Conservation (phyloP, 768 basidiomycete species). For the Termitomyces sp. region DNA sequence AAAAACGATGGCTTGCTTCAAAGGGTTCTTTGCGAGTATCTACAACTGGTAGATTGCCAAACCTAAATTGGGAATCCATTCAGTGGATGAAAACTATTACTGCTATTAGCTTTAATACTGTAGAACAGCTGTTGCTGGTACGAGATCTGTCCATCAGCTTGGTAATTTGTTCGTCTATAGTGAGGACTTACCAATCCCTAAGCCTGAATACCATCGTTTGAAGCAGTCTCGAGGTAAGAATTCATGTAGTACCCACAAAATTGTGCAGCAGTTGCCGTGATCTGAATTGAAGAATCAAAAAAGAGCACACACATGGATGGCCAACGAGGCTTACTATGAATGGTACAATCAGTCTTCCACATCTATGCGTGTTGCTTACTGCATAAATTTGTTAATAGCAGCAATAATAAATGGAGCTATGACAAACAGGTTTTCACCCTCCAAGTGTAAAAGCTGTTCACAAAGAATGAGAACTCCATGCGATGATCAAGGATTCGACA, state of each 20-base stretch:
- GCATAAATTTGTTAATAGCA: neutral
- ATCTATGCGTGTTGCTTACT: neutral
- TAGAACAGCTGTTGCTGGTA: neutral
- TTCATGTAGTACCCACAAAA: neutral
- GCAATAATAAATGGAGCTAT: neutral
- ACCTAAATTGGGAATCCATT: neutral
- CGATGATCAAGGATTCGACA: neutral
- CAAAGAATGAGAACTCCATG: neutral
- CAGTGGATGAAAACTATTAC: neutral
- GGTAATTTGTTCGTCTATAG: neutral
- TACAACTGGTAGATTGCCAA: neutral
- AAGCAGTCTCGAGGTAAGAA: neutral
- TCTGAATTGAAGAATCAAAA: neutral
- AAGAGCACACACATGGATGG: neutral
- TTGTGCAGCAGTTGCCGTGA: neutral
- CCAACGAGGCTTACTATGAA: neutral
- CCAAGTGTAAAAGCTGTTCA: neutral
- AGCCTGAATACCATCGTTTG: neutral
- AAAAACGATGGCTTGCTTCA: neutral
- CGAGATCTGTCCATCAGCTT: neutral
- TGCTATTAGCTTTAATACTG: neutral
- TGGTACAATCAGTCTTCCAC: neutral
- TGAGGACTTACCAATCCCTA: neutral
- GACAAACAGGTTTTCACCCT: neutral
- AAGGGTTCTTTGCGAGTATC: neutral